Evolutionary conservation across 2,329 filamentous ascomycete genomes (phyloP), one percentile per base, ranked within the genome.

Genomic region (Trichophyton mentagrophytes): DNA sequence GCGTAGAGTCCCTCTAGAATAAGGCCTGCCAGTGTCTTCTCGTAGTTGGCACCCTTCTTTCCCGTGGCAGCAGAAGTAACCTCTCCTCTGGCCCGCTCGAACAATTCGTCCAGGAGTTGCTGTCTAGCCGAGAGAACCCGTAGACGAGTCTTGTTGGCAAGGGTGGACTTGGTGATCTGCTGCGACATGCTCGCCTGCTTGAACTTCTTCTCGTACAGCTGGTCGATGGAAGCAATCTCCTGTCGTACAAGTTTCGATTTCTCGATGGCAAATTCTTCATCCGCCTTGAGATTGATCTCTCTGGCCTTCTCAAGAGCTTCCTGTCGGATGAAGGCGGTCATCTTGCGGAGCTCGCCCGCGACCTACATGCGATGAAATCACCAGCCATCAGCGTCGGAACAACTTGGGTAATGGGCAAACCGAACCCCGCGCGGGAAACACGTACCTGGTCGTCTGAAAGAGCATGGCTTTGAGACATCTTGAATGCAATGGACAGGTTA

Each of bases 241-340:
- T 95, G 86, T 74, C 90, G 92, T 69, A 97, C 93, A 58, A 99
- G 89, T 82, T 96, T 96, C 70, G 91, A 93, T 80, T 99, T 99
- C 75, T 99, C 93, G 74, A 96, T 97, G 73, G 90, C 89, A 78
- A 97, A 97, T 77, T 99, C 93, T 77, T 97, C 90, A 80, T 97
- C 91, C 76, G 93, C 93, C 79, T 97, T 97, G 79, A 97, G 87
- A 72, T 93, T 85, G 77, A 99, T 97, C 78, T 99, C 93, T 73
- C 88, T 88, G 70, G 90, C 90, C 79, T 99, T 99, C 75, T 99
- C 93, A 71, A 88, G 84, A 62, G 93, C 93, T 80, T 99, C 93
- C 79, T 97, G 93, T 77, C 90, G 89, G 85, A 99, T 99, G 84
- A 99, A 99, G 73, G 91, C 92, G 63, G 93, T 97, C 93, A 99